Conservation (phyloP, 1,284 basidiomycete genomes). For the Agaricales sp. region DNA sequence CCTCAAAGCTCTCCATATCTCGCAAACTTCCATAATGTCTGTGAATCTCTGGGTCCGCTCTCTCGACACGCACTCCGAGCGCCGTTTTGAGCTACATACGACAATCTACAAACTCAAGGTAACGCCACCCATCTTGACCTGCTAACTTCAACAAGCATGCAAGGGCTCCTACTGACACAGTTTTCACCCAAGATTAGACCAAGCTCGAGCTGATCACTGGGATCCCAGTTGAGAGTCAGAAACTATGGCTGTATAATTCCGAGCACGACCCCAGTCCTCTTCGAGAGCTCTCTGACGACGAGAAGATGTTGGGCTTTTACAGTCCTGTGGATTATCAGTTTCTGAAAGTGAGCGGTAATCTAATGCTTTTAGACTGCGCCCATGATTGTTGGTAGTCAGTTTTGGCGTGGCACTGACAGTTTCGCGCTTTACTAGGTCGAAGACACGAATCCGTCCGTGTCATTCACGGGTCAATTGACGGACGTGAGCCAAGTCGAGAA, state of each 20-base stretch:
- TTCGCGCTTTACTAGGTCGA: conserved; percentile 41
- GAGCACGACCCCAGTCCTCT: conserved; percentile 43
- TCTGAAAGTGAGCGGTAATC: conserved; percentile 47
- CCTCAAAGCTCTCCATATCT: not conserved
- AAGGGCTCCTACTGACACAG: conserved; percentile 37
- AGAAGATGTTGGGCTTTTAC: conserved; percentile 63
- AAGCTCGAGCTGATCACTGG: conserved; percentile 92
- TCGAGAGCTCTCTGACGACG: conserved; percentile 54
- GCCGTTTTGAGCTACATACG: conserved; percentile 64
- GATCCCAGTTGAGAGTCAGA: conserved; percentile 66
- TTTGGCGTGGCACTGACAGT: conserved; percentile 1
- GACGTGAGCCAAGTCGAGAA: conserved; percentile 87
- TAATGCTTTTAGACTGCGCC: not conserved
- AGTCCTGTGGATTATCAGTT: conserved; percentile 60
- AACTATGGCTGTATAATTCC: conserved; percentile 53
- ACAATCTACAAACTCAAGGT: conserved; percentile 74
- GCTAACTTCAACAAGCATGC: conserved; percentile 55
- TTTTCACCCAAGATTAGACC: conserved; percentile 33
- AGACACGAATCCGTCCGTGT: conserved; percentile 66
- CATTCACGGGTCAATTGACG: conserved; percentile 71
- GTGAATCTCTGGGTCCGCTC: conserved; percentile 75
- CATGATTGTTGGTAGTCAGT: not conserved
- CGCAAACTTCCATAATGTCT: conserved; percentile 26
- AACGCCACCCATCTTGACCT: conserved; percentile 80
- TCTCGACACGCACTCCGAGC: conserved; percentile 80